Evolutionary conservation across 2,329 filamentous ascomycete genomes (phyloP), one percentile per base, ranked within the genome.

Genomic region (Myriosclerotinia curreyana): DNA sequence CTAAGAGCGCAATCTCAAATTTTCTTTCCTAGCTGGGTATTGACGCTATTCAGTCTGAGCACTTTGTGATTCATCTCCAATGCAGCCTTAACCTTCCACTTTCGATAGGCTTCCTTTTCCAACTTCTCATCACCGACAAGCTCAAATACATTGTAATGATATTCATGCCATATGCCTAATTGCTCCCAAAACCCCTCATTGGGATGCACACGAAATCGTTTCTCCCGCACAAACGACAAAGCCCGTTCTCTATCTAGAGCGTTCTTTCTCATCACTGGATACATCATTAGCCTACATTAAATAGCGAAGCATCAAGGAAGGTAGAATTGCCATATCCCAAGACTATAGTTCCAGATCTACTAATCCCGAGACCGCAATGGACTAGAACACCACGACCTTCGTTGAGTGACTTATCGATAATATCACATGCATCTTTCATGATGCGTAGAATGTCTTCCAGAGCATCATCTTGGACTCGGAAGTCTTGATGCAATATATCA

Each of bases 311-410:
- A 20, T 28, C n/a, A 7, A 4, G n/a, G 5, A 40, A 46, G 14
- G 31, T 15, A 36, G 5, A 17, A 11, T 11, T 31, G 22, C 54
- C 28, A 7, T 48, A 48, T 58, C 54, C 54, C 28, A 48, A 36
- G 34, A 58, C 40, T 4, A 34, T 34, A 1, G 54, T 48, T 22
- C 40, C 40, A 31, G 54, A 58, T 58, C 54, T 22, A 58, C 40
- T 48, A 11, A 48, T 58, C 1, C 54, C 54, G 12, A 58, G 54
- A 34, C 54, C 54, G 20, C 54, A 58, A 48, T 58, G 54, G 7
- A 58, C 54, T 2, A 58, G 5, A 15, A 58, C 28, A 6, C 54
- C 28, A 0, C 8, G 20, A 15, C 8, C 14, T 46, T 58, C 12
- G 3, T 34, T 0, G 8, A 36, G 40, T 17, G 40, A 34, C n/a